A percentile compares a stretch with the other conserved stretches of the same genome.
phyloP scores from a whole-genome alignment of 495 filamentous ascomycete genomes.

The Tuber aestivum region DNA sequence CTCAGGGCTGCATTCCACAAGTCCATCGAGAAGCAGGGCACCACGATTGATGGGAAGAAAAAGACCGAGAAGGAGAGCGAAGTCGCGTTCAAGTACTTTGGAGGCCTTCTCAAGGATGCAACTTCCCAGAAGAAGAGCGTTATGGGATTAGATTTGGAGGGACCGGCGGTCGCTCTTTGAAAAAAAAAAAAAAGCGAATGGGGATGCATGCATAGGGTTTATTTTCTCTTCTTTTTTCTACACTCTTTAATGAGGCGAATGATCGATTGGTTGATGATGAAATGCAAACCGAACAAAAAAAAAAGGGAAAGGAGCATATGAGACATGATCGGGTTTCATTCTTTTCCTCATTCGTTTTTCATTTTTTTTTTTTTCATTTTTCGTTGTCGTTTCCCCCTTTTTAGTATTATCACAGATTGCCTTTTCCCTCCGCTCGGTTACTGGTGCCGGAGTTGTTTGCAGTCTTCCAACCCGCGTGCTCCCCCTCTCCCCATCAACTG shows the following conservation, averaged over 20 bases:
- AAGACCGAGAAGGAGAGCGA: slow-evolving; percentile 70
- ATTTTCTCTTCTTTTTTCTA: background rate
- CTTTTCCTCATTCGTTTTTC: background rate
- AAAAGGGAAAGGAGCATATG: background rate
- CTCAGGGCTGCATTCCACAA: slow-evolving; percentile 72
- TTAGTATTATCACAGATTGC: background rate
- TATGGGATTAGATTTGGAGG: slow-evolving; percentile 74
- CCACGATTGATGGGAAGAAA: slow-evolving; percentile 68
- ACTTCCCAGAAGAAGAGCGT: slow-evolving; percentile 65
- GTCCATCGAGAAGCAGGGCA: slow-evolving; percentile 72
- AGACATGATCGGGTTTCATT: background rate
- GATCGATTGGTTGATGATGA: background rate
- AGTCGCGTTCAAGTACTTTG: slow-evolving; percentile 76
- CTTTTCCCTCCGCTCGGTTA: background rate
- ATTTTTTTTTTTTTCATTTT: background rate
- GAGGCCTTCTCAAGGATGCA: slow-evolving; percentile 73
- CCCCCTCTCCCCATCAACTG: background rate
- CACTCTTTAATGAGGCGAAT: background rate
- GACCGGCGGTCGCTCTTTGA: slow-evolving; percentile 22
- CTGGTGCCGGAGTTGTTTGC: background rate
- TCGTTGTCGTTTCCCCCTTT: background rate
- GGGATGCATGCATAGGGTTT: slow-evolving; percentile 5
- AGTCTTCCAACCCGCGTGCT: background rate
- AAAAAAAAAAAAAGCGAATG: background rate
- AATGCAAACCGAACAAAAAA: background rate